Evolutionary conservation across 768 basidiomycete genomes (phyloP).

Genomic region (Phaeotremella skinneri): DNA sequence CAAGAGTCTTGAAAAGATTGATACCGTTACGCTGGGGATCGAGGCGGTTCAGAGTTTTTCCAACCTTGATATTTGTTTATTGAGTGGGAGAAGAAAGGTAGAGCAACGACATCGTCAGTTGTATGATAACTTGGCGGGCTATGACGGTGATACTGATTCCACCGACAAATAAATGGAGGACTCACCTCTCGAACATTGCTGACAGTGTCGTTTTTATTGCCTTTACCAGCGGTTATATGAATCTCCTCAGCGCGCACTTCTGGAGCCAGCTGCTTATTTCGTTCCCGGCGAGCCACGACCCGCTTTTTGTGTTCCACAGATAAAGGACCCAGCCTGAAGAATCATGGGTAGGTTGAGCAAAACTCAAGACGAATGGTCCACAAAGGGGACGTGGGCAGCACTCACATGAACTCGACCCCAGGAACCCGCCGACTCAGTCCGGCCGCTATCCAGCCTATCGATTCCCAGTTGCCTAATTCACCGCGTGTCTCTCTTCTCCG

Average conservation of each 20-base stretch:
- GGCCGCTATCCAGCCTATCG: conserved; percentile 77
- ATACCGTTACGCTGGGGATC: conserved; percentile 53
- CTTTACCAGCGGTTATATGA: conserved; percentile 18
- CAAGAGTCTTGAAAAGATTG: conserved; percentile 80
- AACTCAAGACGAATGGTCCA: too few species aligned
- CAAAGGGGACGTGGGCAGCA: too few species aligned
- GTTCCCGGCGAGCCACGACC: conserved; percentile 60
- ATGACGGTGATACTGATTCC: background rate
- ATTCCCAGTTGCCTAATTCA: conserved; percentile 67
- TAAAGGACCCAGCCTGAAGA: conserved; percentile 80
- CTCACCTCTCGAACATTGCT: conserved; percentile 75
- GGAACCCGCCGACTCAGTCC: conserved; percentile 76
- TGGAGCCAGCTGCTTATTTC: conserved; percentile 69
- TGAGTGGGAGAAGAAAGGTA: background rate
- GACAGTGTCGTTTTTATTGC: conserved; percentile 70
- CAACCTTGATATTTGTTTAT: conserved; percentile 56
- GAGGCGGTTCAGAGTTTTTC: conserved; percentile 58
- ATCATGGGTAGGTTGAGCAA: conserved; percentile 3
- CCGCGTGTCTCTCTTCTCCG: conserved; percentile 49
- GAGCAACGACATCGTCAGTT: background rate
- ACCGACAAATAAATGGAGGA: conserved; percentile 4
- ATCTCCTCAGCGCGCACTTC: conserved; percentile 67
- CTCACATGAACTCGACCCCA: conserved; percentile 84
- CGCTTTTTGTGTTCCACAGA: conserved; percentile 81
- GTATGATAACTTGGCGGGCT: background rate